These are phyloP conservation scores for Diaporthe sp. DNA, from an alignment of 2,329 filamentous ascomycete species.

Conservation along the genomic window DNA sequence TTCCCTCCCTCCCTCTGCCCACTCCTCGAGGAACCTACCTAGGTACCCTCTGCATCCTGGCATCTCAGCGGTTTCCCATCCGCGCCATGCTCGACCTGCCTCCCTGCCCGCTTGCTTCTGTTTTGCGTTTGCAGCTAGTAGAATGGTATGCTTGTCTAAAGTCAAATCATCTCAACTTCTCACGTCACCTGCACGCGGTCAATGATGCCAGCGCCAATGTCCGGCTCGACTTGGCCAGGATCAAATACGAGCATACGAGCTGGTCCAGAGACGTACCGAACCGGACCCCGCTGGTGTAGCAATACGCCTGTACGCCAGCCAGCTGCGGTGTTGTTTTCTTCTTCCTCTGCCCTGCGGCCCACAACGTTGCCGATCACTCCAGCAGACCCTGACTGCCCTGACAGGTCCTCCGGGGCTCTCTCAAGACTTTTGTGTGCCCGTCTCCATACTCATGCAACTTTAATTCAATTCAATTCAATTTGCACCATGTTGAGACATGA, in stretches of 20 bases:
- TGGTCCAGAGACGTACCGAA: neutral
- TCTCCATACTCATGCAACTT: conserved; percentile 36
- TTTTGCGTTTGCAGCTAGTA: conserved; percentile 12
- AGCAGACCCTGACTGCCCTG: neutral
- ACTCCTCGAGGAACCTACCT: neutral
- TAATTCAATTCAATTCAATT: conserved; percentile 25
- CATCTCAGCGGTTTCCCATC: neutral
- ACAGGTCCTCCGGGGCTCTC: neutral
- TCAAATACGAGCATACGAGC: conserved; percentile 9
- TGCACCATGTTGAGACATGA: neutral
- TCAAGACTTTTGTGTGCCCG: neutral
- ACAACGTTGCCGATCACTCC: conserved; percentile 1
- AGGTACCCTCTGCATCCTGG: neutral
- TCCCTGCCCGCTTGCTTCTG: neutral
- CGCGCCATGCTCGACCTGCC: neutral
- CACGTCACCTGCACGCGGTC: conserved; percentile 26
- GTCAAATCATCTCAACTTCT: conserved; percentile 9
- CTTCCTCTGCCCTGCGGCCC: conserved; percentile 6
- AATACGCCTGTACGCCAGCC: neutral
- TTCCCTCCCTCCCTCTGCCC: neutral
- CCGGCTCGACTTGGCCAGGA: conserved; percentile 15
- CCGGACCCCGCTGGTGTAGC: neutral
- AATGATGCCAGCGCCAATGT: conserved; percentile 24
- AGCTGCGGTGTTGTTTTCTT: neutral
- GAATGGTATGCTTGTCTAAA: neutral